Evolutionary conservation across 2,329 filamentous ascomycete species (phyloP).

Genomic region (Elsinoe australis): DNA sequence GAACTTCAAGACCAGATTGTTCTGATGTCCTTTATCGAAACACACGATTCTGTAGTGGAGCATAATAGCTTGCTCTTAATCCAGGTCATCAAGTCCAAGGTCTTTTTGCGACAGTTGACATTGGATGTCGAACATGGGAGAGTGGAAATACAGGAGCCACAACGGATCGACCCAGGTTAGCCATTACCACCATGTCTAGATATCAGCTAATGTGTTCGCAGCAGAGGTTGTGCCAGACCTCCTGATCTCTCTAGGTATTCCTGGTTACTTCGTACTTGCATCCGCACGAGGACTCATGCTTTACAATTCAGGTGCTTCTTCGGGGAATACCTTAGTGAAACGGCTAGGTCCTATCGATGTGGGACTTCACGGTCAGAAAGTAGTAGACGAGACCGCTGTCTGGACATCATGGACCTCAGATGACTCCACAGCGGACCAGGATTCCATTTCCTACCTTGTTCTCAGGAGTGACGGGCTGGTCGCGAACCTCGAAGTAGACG

Average conservation of each 20-base stretch:
- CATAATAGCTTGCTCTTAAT: not conserved
- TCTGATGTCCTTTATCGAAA: constrained; percentile 63
- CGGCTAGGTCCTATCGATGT: not conserved
- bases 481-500: not conserved
- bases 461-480: constrained; percentile 1
- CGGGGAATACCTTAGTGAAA: not conserved
- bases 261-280: constrained; percentile 19
- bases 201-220: not conserved
- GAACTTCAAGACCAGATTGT: constrained; percentile 65
- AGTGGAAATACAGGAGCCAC: not conserved
- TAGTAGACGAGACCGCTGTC: not conserved
- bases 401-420: constrained; percentile 1
- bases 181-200: not conserved
- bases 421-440: not conserved
- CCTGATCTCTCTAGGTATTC: constrained; percentile 19
- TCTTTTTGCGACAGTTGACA: not conserved
- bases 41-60: not conserved
- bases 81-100: not conserved
- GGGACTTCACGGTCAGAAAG: not conserved
- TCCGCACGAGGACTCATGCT: constrained; percentile 4
- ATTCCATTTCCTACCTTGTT: not conserved
- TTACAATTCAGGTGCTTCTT: not conserved
- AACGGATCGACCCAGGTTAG: constrained; percentile 11
- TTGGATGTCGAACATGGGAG: not conserved
- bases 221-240: constrained; percentile 18